Evolutionary conservation across 2,329 filamentous ascomycete genomes (phyloP), one percentile per base, ranked within the genome.

Genomic region (Aureobasidium pullulans): DNA sequence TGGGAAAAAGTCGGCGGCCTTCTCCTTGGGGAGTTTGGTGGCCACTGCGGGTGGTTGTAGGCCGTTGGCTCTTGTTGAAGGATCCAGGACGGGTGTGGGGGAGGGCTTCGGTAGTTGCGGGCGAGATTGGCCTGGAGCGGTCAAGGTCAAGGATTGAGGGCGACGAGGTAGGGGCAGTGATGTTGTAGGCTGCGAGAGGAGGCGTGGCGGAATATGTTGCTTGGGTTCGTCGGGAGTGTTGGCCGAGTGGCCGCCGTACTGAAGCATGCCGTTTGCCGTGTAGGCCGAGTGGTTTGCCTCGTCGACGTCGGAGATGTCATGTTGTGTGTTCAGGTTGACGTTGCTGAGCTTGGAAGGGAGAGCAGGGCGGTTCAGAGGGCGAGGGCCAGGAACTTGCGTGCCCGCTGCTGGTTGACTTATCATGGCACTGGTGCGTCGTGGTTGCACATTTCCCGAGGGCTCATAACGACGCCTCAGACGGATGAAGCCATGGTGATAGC

Each of bases 1-100:
- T 5, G 93, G 90, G 63, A 85, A 88, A 75, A 96, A 95, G 75
- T 97, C 94, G 57, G 89, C 89, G 63, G 67, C 66, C 60, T 69
- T 74, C 50, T 68, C 73, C 9, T 69, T 67, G 10, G 74, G 70
- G 52, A 78, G 69, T 10, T 71, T 64, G 13, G 73, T 71, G 6
- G 75, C 73, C 43, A 72, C 66, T 5, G 68, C 60, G 11, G 75
- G 69, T 6, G 69, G 68, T 37, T 75, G 46, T n/a, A 61, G n/a
- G 32, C 52, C 59, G 44, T 56, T 49, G 37, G 59, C 50, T 39
- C 59, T 49, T n/a, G 50, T 48, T 28, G 50, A 39, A 28, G 59
- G 52, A 52, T 61, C 59, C 48, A 47, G 54, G 42, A 48, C 54
- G 43, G 54, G 34, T n/a, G 54, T 13, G 36, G 34, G 54, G 23